Percentiles rank a stretch among this genome's conserved stretches.
Evolutionary conservation across 192 early-diverging fungal genomes (phyloP).

Genomic region (Entophlyctis luteolus): DNA sequence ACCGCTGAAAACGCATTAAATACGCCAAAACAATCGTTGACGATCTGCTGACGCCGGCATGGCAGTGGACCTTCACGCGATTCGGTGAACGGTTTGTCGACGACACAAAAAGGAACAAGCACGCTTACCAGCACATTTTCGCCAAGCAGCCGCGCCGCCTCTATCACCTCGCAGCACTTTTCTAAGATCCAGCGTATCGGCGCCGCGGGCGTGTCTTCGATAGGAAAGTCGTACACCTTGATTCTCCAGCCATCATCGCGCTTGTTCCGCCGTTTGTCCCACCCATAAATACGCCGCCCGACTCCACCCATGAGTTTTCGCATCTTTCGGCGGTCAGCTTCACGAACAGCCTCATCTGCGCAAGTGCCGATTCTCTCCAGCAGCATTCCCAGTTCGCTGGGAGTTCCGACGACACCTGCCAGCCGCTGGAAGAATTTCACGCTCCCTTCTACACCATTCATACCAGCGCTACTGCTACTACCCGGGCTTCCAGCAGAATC

Average conservation of each 20-base stretch:
- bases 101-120: not conserved
- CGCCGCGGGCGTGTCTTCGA: constrained; percentile 39
- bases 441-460: not conserved
- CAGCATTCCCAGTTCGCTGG: constrained; percentile 1
- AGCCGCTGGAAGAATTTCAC: constrained; percentile 14
- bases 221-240: constrained; percentile 39
- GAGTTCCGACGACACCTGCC: not conserved
- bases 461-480: not conserved
- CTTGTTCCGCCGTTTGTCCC: not conserved
- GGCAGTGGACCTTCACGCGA: constrained; percentile 40
- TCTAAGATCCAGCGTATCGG: constrained; percentile 43
- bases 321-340: not conserved
- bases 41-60: constrained; percentile 60
- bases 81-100: not conserved
- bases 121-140: constrained; percentile 29
- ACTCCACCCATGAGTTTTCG: not conserved
- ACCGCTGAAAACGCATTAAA: constrained; percentile 39
- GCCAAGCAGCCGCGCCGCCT: constrained; percentile 20
- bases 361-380: not conserved
- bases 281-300: not conserved
- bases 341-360: not conserved
- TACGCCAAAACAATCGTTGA: constrained; percentile 61
- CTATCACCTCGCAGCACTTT: constrained; percentile 31
- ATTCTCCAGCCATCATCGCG: not conserved
- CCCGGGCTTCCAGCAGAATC: not conserved